Percentiles rank a stretch among this genome's conserved stretches.
These are phyloP conservation scores for Clitopilus hobsonii DNA, from an alignment of 768 basidiomycete species.

Conservation along the genomic window DNA sequence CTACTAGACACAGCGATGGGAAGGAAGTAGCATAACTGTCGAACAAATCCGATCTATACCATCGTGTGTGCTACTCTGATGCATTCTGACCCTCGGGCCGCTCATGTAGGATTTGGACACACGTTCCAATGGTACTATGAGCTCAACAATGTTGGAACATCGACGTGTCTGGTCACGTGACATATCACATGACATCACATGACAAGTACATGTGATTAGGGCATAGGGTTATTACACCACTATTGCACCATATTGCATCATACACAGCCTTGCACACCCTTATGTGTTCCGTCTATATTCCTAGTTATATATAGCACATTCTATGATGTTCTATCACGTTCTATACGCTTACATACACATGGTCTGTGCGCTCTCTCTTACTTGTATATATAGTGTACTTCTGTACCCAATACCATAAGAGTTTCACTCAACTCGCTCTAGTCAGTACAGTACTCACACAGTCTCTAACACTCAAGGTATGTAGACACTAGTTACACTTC, in stretches of 20 bases:
- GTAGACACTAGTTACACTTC: not conserved
- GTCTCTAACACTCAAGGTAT: not conserved
- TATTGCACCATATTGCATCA: not conserved
- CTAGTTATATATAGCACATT: not conserved
- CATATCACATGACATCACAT: not conserved
- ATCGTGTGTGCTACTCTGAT: too few relatives aligned
- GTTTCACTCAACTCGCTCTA: not conserved
- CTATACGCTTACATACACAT: not conserved
- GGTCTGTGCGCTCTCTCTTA: not conserved
- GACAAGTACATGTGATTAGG: not conserved
- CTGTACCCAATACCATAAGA: not conserved
- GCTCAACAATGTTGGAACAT: not conserved
- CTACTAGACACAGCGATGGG: too few relatives aligned
- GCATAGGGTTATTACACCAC: not conserved
- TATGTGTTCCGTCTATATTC: not conserved
- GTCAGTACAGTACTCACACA: too few relatives aligned
- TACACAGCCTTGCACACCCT: not conserved
- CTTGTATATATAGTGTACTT: not conserved
- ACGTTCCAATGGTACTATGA: too few relatives aligned
- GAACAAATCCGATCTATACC: too few relatives aligned
- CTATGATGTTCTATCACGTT: not conserved
- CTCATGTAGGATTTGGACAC: too few relatives aligned
- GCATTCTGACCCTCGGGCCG: too few relatives aligned
- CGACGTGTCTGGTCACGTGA: not conserved
- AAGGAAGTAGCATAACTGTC: too few relatives aligned